Percentiles rank a stretch among this genome's conserved stretches.
These are phyloP conservation scores for Eragrostis curvula DNA, from an alignment of 176 grass and related monocot genomes.

Conservation along the genomic window DNA sequence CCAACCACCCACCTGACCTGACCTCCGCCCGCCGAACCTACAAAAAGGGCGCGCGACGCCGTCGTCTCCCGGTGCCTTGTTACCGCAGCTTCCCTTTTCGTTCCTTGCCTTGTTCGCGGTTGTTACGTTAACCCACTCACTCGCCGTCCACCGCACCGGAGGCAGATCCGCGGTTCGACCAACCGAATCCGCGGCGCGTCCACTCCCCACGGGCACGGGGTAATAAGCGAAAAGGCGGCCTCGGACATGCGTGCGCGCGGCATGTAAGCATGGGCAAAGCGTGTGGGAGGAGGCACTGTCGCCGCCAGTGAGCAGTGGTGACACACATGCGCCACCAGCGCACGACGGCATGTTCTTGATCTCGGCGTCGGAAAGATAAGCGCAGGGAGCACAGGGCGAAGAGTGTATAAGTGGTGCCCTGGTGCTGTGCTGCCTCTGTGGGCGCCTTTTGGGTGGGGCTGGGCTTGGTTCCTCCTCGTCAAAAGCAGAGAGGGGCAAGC, in stretches of 20 bases:
- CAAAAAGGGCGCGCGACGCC: neutral
- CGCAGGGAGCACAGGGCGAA: neutral
- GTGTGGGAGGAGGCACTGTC: neutral
- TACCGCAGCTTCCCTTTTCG: no score
- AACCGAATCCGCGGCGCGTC: constrained; percentile 27
- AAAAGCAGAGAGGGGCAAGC: constrained; percentile 9
- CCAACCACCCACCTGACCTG: neutral
- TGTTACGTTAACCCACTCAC: constrained; percentile 29
- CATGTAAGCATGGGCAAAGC: constrained; percentile 2
- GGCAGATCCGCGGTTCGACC: constrained; percentile 32
- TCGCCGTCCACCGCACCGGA: neutral
- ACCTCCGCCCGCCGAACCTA: neutral
- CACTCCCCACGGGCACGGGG: no score
- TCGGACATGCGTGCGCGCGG: neutral
- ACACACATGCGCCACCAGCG: neutral
- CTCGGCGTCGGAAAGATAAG: neutral
- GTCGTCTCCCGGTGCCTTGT: neutral
- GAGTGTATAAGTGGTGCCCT: no score
- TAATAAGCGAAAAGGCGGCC: neutral
- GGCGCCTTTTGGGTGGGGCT: constrained; percentile 40
- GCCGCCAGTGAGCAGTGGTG: neutral
- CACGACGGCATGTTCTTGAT: neutral
- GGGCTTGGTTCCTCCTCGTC: constrained; percentile 8
- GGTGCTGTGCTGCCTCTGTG: constrained; percentile 33
- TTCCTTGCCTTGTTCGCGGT: neutral